These are phyloP conservation scores for Aspergillus campestris DNA, from an alignment of 495 filamentous ascomycete species.

Conservation along the genomic window DNA sequence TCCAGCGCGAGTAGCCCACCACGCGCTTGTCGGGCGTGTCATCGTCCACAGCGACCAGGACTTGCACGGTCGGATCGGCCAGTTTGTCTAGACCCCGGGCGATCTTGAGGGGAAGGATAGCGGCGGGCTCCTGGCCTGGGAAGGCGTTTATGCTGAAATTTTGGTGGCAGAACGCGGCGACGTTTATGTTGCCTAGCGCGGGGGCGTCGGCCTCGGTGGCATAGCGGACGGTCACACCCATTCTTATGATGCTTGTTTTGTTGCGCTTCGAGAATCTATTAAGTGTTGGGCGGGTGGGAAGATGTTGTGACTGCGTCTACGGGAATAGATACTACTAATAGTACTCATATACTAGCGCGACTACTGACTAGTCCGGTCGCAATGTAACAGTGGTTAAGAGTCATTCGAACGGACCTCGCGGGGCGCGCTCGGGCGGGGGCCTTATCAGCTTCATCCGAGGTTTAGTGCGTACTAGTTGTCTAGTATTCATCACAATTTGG, in stretches of 20 bases:
- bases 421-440: too few species aligned
- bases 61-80: slow-evolving; percentile 1
- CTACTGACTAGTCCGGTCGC: too few species aligned
- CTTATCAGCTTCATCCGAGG: too few species aligned
- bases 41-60: slow-evolving; percentile 1
- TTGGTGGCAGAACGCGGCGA: slow-evolving; percentile 7
- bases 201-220: slow-evolving; percentile 8
- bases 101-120: slow-evolving; percentile 1
- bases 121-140: not conserved
- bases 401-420: too few species aligned
- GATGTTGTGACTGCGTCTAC: too few species aligned
- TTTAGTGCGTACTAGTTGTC: too few species aligned
- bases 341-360: too few species aligned
- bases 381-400: too few species aligned
- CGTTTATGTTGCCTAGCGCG: slow-evolving; percentile 10
- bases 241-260: slow-evolving; percentile 2
- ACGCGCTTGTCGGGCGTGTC: slow-evolving; percentile 2
- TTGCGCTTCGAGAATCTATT: too few species aligned
- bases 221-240: slow-evolving; percentile 6
- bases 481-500: too few species aligned
- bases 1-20: slow-evolving; percentile 13
- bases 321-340: too few species aligned
- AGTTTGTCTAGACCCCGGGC: slow-evolving; percentile 9
- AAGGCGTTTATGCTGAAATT: slow-evolving; percentile 4
- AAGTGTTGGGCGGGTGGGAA: too few species aligned